Conservation (phyloP, 2,329 filamentous ascomycete genomes). For the Colletotrichum sp. region DNA sequence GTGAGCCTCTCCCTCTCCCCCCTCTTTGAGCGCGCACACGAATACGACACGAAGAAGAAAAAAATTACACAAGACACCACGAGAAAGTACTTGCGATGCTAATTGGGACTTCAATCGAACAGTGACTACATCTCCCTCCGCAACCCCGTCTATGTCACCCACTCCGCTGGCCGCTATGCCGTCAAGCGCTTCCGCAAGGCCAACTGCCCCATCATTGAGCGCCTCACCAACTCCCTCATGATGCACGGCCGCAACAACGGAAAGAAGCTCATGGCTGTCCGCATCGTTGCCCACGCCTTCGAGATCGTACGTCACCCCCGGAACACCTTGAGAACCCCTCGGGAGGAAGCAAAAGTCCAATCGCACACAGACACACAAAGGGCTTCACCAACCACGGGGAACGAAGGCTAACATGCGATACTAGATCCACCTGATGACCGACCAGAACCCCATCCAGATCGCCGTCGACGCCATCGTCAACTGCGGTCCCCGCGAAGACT, state of each 20-base stretch:
- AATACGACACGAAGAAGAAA: background rate
- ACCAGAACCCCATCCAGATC: conserved; percentile 99
- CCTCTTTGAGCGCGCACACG: background rate
- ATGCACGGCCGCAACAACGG: conserved; percentile 99
- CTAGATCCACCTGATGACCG: conserved; percentile 99
- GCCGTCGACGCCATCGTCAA: conserved; percentile 99
- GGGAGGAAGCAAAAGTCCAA: background rate
- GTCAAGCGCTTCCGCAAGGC: conserved; percentile 99
- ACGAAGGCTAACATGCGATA: conserved; percentile 30
- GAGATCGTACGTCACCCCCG: conserved; percentile 83
- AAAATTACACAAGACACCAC: background rate
- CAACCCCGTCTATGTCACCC: conserved; percentile 97
- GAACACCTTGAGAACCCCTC: background rate
- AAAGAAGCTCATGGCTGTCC: conserved; percentile 99
- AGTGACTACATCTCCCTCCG: conserved; percentile 99
- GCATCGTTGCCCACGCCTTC: conserved; percentile 98
- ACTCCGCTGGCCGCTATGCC: conserved; percentile 98
- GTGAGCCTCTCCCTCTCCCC: conserved; percentile 50
- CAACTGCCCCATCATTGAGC: conserved; percentile 99
- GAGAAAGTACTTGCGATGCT: conserved; percentile 27
- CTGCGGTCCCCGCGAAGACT: conserved; percentile 99
- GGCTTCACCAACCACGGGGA: no score
- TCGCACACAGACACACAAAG: conserved; percentile 22
- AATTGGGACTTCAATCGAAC: conserved; percentile 33
- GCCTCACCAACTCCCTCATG: conserved; percentile 99